Evolutionary conservation across 768 basidiomycete genomes (phyloP), one percentile per base, ranked within the genome.

Genomic region (Exidia glandulosa): DNA sequence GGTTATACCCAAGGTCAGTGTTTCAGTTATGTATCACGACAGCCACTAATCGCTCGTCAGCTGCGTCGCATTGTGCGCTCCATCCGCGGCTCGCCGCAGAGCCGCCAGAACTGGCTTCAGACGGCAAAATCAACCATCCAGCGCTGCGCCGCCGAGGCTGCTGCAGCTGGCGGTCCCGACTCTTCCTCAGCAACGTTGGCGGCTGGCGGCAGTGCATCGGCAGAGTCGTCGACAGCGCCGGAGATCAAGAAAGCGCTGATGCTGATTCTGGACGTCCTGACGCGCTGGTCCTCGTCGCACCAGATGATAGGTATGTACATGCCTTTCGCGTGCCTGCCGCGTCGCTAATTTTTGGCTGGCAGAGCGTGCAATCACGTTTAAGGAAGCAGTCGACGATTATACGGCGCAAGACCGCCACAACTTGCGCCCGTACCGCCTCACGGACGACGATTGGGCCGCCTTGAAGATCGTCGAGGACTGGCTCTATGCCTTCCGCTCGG

Each of bases 401-500:
- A 58, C 65, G 19, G 57, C 25, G 5, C 58, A 64, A 19, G 29
- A 65, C 23, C 4, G 41, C 16, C 14, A 45, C 23, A 68, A 72
- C 3, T 63, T 73, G 2, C 56, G 60, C 3, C 31, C 32, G 3
- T 63, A 56, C 36, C 57, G 60, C 10, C 65, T 73, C 3, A 31
- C 59, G 0, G 27, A 54, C 5, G 32, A 63, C 2, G 73, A 75
- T n/a, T 75, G 73, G 74, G 41, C 33, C 1, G 57, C 66, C 4
- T 63, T 74, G 16, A 23, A 61, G 7, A 50, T 63, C n/a, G 65
- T 71, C 10, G 36, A 62, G 2, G 32, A 57, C 0, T 74, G 72
- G 73, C 62, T 75, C 0, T 30, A 66, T 27, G 55, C 62, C 16
- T 75, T 71, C 57, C 65, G 67, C 5, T 52, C 50, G 25, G 73